A percentile compares a stretch with the other conserved stretches of the same genome.
Evolutionary conservation across 208 protist genomes (phyloP).

Genomic region (Blechomonas ayalai): DNA sequence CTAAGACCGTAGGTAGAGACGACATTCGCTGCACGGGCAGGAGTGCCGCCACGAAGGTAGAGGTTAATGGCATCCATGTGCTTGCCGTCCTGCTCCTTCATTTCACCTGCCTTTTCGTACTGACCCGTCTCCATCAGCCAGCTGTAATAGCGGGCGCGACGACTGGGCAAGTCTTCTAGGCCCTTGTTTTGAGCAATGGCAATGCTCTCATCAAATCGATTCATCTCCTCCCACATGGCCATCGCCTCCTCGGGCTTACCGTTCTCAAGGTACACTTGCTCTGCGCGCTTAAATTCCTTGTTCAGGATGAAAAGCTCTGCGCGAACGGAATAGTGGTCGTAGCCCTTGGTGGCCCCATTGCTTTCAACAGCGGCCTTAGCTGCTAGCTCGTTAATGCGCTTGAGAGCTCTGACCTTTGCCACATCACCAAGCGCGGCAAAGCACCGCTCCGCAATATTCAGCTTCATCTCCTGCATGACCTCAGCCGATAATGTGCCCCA

Average conservation of each 20-base stretch:
- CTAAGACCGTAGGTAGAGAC: conserved; percentile 80
- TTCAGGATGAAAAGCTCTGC: conserved; percentile 87
- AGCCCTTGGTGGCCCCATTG: conserved; percentile 57
- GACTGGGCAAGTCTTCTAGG: conserved; percentile 80
- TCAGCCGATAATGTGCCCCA: conserved; percentile 87
- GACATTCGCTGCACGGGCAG: conserved; percentile 89
- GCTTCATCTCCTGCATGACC: conserved; percentile 81
- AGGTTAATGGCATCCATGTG: conserved; percentile 94
- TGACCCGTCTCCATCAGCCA: conserved; percentile 94
- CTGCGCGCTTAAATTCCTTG: conserved; percentile 90
- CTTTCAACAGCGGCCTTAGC: conserved; percentile 42
- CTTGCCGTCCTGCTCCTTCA: conserved; percentile 93
- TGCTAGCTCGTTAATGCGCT: conserved; percentile 83
- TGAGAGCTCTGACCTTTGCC: conserved; percentile 87
- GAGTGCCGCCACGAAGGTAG: conserved; percentile 93
- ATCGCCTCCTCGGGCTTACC: conserved; percentile 92
- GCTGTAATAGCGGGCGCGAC: conserved; percentile 87
- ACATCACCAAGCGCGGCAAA: conserved; percentile 94
- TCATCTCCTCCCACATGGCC: conserved; percentile 94
- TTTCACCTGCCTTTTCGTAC: conserved; percentile 93
- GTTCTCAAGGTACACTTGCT: conserved; percentile 93
- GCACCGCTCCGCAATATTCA: conserved; percentile 93
- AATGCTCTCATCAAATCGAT: conserved; percentile 90
- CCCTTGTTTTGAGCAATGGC: conserved; percentile 77
- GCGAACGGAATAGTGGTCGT: conserved; percentile 89